These are phyloP conservation scores for Penstemon davidsonii DNA, from an alignment of 257 asterid species.

Conservation along the genomic window DNA sequence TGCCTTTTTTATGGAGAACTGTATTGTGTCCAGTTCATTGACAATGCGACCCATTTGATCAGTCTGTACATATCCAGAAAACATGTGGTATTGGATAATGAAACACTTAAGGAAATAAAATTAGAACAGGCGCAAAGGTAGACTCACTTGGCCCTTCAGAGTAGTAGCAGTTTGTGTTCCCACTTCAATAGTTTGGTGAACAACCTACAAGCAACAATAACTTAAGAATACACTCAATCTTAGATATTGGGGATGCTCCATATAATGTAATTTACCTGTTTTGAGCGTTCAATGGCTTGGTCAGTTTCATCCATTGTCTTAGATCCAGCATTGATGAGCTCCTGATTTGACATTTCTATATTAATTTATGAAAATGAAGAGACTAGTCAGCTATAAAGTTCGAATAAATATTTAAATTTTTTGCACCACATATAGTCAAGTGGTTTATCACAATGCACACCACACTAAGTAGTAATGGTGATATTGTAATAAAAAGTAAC, in stretches of 20 bases:
- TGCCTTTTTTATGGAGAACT: conserved; percentile 92
- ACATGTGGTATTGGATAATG: conserved; percentile 18
- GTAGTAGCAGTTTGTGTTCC: conserved; percentile 93
- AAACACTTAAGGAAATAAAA: conserved; percentile 20
- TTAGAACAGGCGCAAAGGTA: neutral
- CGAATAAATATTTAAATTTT: conserved; percentile 1
- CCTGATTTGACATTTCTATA: conserved; percentile 95
- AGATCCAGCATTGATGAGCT: conserved; percentile 77
- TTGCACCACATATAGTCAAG: neutral
- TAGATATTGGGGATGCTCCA: conserved; percentile 23
- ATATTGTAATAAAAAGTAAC: neutral
- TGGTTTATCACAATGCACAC: conserved; percentile 22
- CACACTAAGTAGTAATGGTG: conserved; percentile 12
- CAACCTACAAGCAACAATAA: conserved; percentile 59
- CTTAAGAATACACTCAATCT: conserved; percentile 26
- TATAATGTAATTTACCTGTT: conserved; percentile 60
- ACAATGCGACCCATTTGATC: conserved; percentile 99
- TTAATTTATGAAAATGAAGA: conserved; percentile 31
- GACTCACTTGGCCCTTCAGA: conserved; percentile 93
- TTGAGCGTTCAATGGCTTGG: conserved; percentile 98
- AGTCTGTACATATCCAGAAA: conserved; percentile 47
- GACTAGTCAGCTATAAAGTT: conserved; percentile 31
- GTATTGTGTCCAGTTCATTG: conserved; percentile 92
- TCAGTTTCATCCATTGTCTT: conserved; percentile 96
- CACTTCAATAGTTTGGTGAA: conserved; percentile 94